Evolutionary conservation across 129 eudicot genomes (phyloP).

Genomic region (Flaveria sonorensis): DNA sequence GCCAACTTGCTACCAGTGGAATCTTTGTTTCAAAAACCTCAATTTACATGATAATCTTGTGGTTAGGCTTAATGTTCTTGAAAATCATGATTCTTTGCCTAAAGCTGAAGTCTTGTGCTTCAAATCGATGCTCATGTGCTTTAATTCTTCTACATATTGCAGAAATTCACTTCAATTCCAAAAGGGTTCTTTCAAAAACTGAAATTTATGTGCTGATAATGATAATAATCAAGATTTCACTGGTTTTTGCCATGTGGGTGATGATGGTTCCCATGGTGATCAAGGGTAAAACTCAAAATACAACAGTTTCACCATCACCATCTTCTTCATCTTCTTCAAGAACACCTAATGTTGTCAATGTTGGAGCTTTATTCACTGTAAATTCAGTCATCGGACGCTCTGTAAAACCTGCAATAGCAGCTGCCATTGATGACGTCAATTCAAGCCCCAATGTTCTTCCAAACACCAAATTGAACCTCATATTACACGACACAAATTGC

Average conservation of each 20-base stretch:
- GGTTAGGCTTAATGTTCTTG: constrained; percentile 10
- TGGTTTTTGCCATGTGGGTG: constrained; percentile 28
- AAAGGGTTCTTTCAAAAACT: constrained; percentile 11
- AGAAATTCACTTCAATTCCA: constrained; percentile 10
- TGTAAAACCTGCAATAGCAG: constrained; percentile 66
- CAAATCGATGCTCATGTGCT: constrained; percentile 21
- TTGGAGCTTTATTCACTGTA: constrained; percentile 80
- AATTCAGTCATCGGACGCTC: constrained; percentile 86
- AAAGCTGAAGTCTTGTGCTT: constrained; percentile 33
- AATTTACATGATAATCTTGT: background rate
- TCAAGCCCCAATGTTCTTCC: constrained; percentile 54
- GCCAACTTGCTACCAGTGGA: constrained; percentile 31
- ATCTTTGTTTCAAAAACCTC: constrained; percentile 29
- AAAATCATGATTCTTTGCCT: constrained; percentile 39
- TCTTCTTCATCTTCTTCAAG: constrained; percentile 21
- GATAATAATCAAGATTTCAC: constrained; percentile 24
- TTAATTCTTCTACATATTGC: constrained; percentile 10
- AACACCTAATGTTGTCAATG: constrained; percentile 51
- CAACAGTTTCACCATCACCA: constrained; percentile 25
- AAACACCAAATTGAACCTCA: constrained; percentile 54
- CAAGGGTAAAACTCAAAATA: constrained; percentile 42
- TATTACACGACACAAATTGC: constrained; percentile 82
- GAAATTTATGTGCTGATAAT: constrained; percentile 27
- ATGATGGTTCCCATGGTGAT: constrained; percentile 28
- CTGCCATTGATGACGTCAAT: constrained; percentile 86